phyloP scores from a whole-genome alignment of 2,329 filamentous ascomycete genomes.

The Zymoseptoria crescenta region DNA sequence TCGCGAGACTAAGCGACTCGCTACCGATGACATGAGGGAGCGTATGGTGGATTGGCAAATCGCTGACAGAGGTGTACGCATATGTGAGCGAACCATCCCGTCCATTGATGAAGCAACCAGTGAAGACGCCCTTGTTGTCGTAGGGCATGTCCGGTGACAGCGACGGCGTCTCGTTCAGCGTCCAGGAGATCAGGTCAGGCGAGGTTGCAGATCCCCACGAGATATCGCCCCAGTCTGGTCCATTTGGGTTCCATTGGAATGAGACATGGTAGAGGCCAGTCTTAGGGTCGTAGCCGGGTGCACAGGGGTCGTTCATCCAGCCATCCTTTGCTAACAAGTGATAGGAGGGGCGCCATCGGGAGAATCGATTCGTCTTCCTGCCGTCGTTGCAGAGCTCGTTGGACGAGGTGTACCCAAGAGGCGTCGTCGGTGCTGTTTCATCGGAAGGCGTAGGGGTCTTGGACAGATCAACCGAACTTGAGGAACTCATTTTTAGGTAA shows the following conservation, averaged over 20 bases:
- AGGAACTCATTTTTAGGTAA: conserved; percentile 7
- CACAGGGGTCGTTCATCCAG: conserved; percentile 42
- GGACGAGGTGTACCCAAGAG: not conserved
- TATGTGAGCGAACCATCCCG: conserved; percentile 29
- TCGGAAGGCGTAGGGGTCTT: conserved; percentile 3
- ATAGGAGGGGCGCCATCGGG: conserved; percentile 24
- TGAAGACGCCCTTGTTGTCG: conserved; percentile 37
- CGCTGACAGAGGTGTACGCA: conserved; percentile 36
- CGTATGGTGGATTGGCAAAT: conserved; percentile 36
- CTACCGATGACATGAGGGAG: conserved; percentile 31
- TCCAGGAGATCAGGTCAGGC: conserved; percentile 34
- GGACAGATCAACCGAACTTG: conserved; percentile 7
- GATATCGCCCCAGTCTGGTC: conserved; percentile 37
- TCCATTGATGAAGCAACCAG: conserved; percentile 32
- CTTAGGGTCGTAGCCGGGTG: conserved; percentile 32
- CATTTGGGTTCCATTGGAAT: conserved; percentile 39
- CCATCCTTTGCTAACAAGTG: conserved; percentile 32
- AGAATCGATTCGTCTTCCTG: conserved; percentile 7
- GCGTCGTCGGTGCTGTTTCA: conserved; percentile 1
- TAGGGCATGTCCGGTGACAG: conserved; percentile 31
- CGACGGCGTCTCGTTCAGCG: conserved; percentile 21
- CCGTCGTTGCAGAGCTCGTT: not conserved
- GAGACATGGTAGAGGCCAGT: conserved; percentile 36
- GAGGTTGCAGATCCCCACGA: conserved; percentile 37
- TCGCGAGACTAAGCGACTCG: conserved; percentile 34